Base-by-base conservation (phyloP, 352 stramenopile species). In the Globisporangium yorkense region DNA sequence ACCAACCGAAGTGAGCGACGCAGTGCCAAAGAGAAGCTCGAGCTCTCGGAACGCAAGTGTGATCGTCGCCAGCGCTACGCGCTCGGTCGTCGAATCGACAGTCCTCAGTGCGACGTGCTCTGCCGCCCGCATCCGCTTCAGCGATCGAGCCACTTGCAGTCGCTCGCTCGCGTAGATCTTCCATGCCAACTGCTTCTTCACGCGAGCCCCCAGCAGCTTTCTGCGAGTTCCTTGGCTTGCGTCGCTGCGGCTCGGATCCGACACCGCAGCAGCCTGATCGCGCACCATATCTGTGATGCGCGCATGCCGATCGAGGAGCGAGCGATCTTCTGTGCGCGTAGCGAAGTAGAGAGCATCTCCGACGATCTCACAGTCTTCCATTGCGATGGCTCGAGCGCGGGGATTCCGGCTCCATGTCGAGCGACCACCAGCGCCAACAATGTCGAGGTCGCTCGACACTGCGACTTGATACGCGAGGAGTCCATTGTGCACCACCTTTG, bases 151-250 rank as follows among this genome's bases (percentile, higher is more conserved):
- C 3, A 70, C 62, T 51, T 82, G 68, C 37, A 88, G 67, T 2
- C 74, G 62, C 37, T 87, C 67, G 4, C 73, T 71, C 0, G 80
- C 77, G 13, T 74, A 74, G 35, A 82, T 57, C 20, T 88, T 90
- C 80, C 80, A 90, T 4, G 70, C 61, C 1, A 90, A 56, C 31
- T 77, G 72, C 43, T 83, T 78, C 5, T 72, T 72, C 29, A 54
- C 41, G 2, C 33, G 51, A 13, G n/a, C 49, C 5, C 58, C 48
- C 15, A 47, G 18, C 8, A 57, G 46, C 18, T 52, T 60, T 10
- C 53, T 56, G 15, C 53, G 50, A 5, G 9, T 12, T 15, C 35
- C 15, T 12, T 46, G 44, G 5, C 16, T 37, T 18, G 29, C 45
- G 9, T 3, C 21, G 24, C 13, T 56, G 20, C 4, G 39, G 45